Percentiles rank a stretch among this genome's conserved stretches.
Conservation (phyloP, 106 monocot species). For the Apostasia shenzhenica region DNA sequence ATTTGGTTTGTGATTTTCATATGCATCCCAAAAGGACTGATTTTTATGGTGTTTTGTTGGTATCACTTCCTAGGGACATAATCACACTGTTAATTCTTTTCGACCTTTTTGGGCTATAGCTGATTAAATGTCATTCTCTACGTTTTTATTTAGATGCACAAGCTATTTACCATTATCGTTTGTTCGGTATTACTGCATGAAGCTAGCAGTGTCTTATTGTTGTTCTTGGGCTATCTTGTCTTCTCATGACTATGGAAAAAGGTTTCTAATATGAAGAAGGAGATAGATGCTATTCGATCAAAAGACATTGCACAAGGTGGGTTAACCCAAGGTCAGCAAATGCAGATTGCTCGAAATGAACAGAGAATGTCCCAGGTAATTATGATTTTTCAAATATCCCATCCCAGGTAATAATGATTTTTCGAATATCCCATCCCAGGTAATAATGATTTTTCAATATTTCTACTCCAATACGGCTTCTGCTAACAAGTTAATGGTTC, state of each 20-base stretch:
- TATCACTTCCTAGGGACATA: background rate
- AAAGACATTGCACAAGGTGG: constrained; percentile 99
- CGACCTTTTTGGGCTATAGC: background rate
- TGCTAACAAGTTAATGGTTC: too few species aligned
- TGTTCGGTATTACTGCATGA: too few species aligned
- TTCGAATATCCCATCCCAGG: background rate
- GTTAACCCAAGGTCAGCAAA: constrained; percentile 97
- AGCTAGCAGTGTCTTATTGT: too few species aligned
- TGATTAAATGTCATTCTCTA: background rate
- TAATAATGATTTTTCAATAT: too few species aligned
- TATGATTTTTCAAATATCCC: background rate
- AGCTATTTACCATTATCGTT: too few species aligned
- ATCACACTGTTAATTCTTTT: background rate
- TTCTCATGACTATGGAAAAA: constrained; percentile 22
- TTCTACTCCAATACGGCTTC: too few species aligned
- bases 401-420: background rate
- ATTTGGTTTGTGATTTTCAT: too few species aligned
- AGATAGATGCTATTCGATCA: constrained; percentile 88
- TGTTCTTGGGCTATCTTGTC: background rate
- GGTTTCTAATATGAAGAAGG: constrained; percentile 97
- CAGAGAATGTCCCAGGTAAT: constrained; percentile 88
- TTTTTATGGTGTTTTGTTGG: background rate
- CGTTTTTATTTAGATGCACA: background rate
- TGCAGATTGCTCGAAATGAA: constrained; percentile 98
- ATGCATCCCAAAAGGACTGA: too few species aligned